phyloP scores from a whole-genome alignment of 805 yeast genomes.

The Wickerhamiella spandovensis region DNA sequence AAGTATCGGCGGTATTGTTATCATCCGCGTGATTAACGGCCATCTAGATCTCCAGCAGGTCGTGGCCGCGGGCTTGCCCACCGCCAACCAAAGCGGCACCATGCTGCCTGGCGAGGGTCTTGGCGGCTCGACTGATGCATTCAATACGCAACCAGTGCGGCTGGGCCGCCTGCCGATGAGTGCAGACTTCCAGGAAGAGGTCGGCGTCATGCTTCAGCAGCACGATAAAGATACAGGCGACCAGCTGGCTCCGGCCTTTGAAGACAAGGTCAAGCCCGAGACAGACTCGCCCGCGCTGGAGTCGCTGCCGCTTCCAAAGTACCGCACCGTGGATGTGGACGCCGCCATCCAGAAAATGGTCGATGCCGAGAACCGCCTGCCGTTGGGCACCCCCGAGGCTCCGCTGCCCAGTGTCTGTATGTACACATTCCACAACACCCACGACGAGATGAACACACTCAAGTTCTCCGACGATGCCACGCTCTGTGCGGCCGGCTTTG shows the following conservation, averaged over 20 bases:
- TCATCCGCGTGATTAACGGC: constrained; percentile 77
- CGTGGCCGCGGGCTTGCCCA: constrained; percentile 25
- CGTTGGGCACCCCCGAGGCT: constrained; percentile 49
- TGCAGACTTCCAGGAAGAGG: constrained; percentile 69
- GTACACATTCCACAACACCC: constrained; percentile 95
- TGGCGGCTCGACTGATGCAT: constrained; percentile 24
- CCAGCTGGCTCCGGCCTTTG: constrained; percentile 53
- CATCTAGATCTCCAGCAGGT: constrained; percentile 36
- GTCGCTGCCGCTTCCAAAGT: constrained; percentile 71
- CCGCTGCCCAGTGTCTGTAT: constrained; percentile 89
- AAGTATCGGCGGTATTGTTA: constrained; percentile 76
- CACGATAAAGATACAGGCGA: constrained; percentile 42
- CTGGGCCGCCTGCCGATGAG: constrained; percentile 80
- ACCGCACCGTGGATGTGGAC: constrained; percentile 66
- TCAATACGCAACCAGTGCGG: constrained; percentile 60
- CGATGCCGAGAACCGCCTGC: constrained; percentile 67
- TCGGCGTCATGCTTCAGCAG: constrained; percentile 68
- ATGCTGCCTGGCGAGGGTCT: constrained; percentile 10
- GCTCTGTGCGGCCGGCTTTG: constrained; percentile 85
- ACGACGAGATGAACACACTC: constrained; percentile 72
- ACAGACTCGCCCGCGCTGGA: constrained; percentile 55
- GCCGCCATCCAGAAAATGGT: constrained; percentile 65
- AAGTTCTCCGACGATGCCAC: constrained; percentile 82
- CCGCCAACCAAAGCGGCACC: constrained; percentile 6
- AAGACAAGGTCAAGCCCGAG: constrained; percentile 38